Percentiles rank a stretch among this genome's conserved stretches.
These are phyloP conservation scores for Solanum clarkiae DNA, from an alignment of 257 asterid species.

Conservation along the genomic window DNA sequence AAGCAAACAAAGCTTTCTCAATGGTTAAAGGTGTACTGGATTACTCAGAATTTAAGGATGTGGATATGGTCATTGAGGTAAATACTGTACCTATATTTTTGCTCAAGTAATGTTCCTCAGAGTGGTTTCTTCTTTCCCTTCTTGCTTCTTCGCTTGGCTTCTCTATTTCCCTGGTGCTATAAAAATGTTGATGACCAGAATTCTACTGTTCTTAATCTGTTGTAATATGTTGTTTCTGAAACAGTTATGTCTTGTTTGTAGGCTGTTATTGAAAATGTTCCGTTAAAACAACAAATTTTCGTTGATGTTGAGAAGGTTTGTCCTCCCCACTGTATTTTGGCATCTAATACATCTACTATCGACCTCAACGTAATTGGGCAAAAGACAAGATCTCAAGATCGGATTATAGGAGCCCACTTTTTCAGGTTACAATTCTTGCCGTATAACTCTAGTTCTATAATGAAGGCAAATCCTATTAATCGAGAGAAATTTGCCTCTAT, in stretches of 20 bases:
- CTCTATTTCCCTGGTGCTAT: neutral
- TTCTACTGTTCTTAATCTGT: neutral
- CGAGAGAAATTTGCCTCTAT: neutral
- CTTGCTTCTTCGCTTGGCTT: neutral
- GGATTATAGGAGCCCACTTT: conserved; percentile 94
- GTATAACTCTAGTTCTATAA: neutral
- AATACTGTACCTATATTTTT: neutral
- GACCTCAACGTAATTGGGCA: conserved; percentile 77
- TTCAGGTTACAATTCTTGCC: conserved; percentile 50
- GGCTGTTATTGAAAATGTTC: conserved; percentile 85
- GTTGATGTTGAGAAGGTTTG: conserved; percentile 80
- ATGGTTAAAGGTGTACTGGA: conserved; percentile 72
- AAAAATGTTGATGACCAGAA: neutral
- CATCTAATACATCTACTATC: conserved; percentile 90
- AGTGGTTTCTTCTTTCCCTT: neutral
- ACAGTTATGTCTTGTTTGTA: conserved; percentile 25
- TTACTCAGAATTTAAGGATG: conserved; percentile 76
- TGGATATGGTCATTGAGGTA: conserved; percentile 97
- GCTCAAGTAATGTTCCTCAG: neutral
- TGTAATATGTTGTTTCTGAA: conserved; percentile 4
- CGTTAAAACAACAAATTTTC: conserved; percentile 78
- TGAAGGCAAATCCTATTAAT: neutral
- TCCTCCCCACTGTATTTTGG: conserved; percentile 89
- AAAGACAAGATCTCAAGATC: conserved; percentile 67
- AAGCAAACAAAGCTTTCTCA: conserved; percentile 63